Conservation (phyloP, 2,329 filamentous ascomycete genomes). For the Cladosporium sp. region DNA sequence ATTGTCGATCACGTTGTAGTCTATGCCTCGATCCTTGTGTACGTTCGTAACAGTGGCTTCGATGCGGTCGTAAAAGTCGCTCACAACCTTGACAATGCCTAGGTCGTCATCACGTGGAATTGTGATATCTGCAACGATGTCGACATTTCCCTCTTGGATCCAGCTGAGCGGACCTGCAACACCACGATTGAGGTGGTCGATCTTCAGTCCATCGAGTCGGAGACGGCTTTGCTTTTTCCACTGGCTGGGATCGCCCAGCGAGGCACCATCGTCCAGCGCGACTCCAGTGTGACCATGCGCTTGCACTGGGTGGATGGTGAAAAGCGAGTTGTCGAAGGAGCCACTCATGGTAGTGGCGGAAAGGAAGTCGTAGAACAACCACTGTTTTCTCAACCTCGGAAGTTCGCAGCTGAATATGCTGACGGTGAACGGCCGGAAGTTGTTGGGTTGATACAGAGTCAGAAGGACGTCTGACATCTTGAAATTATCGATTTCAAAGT, state of each 20-base stretch:
- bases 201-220: constrained; percentile 88
- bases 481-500: constrained; percentile 97
- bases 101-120: constrained; percentile 86
- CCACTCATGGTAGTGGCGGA: constrained; percentile 96
- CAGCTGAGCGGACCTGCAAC: constrained; percentile 93
- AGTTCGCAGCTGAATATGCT: constrained; percentile 96
- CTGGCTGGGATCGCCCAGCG: constrained; percentile 65
- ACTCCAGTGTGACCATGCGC: constrained; percentile 75
- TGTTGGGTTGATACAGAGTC: constrained; percentile 84
- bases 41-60: constrained; percentile 81
- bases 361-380: constrained; percentile 96
- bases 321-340: constrained; percentile 90
- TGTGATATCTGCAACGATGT: constrained; percentile 94
- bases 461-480: constrained; percentile 92
- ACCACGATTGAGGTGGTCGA: constrained; percentile 92
- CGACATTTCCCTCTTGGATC: constrained; percentile 96
- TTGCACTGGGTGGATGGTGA: constrained; percentile 94
- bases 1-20: constrained; percentile 27
- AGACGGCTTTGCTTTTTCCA: constrained; percentile 97
- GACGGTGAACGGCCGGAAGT: constrained; percentile 90
- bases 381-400: constrained; percentile 88
- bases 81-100: constrained; percentile 88
- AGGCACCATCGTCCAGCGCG: constrained; percentile 56
- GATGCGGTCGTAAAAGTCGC: constrained; percentile 94
- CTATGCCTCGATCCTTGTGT: constrained; percentile 25